Base-by-base conservation (phyloP, 306 rosid species). In the Quercus engelmannii region DNA sequence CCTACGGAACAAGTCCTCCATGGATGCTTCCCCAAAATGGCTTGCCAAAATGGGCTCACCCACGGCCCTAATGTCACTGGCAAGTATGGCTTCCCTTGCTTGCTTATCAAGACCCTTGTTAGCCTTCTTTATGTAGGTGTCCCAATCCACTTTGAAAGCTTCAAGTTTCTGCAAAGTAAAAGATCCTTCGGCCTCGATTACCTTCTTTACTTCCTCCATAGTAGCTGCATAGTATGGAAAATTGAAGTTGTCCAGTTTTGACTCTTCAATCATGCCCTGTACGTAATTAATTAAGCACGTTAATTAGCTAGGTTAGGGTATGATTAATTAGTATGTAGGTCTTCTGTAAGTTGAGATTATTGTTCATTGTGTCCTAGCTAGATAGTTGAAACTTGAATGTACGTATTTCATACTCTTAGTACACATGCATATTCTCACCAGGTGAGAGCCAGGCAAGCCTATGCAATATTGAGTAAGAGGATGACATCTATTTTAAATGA, bases 1-100 rank as follows among this genome's bases (percentile, higher is more conserved):
- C 76, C 83, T 85, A 4, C 46, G 8, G 55, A 87, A 90, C 13
- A 90, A 59, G 8, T 85, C 82, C 26, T 90, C 87, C 43, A 85
- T 76, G 21, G 83, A 43, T 31, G 28, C 43, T 68, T 81, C 76
- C 1, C 87, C 88, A 72, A 90, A 86, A 12, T 76, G 82, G 1
- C 11, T 31, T 2, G 38, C 43, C 7, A 88, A 76, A 56, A 87
- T 71, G 7, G 95, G 84, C 67, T 91, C 95, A 9, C 23, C 57
- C 67, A 65, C 71, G 0, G 90, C 90, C 61, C 88, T 81, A 0
- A 55, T 52, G 55, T 19, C 81, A 28, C 79, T 81, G 13, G 91
- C 83, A 5, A 81, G 43, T 14, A 74, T 64, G 28, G 56, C 65
- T 7, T 6, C 87, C 38, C 78, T 77, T 3, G 31, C 72, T 9